phyloP scores from a whole-genome alignment of 169 alveolate genomes.

The Eimeria sp. region DNA sequence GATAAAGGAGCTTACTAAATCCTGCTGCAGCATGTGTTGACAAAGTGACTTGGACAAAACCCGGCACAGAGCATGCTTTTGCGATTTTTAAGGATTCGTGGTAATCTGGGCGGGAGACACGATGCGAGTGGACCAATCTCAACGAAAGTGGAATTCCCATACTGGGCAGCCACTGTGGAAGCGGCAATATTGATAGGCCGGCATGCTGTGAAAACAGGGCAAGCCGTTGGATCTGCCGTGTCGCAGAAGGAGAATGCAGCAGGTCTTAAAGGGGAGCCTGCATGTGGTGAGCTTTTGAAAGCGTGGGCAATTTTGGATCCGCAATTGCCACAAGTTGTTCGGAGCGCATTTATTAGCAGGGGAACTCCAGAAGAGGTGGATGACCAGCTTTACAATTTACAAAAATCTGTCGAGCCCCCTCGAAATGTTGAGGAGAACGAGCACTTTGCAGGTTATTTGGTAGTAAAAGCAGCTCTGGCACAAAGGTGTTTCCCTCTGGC shows the following conservation, averaged over 20 bases:
- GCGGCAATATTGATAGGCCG: conserved; percentile 3
- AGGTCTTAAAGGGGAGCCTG: background rate
- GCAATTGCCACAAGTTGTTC: conserved; percentile 51
- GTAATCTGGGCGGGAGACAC: conserved; percentile 11
- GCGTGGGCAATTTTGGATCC: conserved; percentile 63
- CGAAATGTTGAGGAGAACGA: conserved; percentile 50
- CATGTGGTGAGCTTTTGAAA: conserved; percentile 8
- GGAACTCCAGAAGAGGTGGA: conserved; percentile 45
- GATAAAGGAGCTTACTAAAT: background rate
- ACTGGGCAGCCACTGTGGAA: conserved; percentile 32
- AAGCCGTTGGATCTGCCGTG: background rate
- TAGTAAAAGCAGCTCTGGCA: conserved; percentile 48
- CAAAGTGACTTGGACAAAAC: background rate
- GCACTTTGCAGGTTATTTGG: conserved; percentile 44
- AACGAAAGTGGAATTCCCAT: conserved; percentile 53
- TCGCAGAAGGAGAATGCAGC: conserved; percentile 6
- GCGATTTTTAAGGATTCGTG: conserved; percentile 22
- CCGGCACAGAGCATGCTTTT: background rate
- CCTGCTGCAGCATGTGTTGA: background rate
- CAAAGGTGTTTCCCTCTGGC: conserved; percentile 24
- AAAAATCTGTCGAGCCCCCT: conserved; percentile 29
- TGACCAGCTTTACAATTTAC: conserved; percentile 17
- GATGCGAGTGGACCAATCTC: conserved; percentile 36
- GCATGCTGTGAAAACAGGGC: conserved; percentile 1
- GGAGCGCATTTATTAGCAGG: conserved; percentile 4